Evolutionary conservation across 306 rosid genomes (phyloP).

Genomic region (Dalbergia cultrata): DNA sequence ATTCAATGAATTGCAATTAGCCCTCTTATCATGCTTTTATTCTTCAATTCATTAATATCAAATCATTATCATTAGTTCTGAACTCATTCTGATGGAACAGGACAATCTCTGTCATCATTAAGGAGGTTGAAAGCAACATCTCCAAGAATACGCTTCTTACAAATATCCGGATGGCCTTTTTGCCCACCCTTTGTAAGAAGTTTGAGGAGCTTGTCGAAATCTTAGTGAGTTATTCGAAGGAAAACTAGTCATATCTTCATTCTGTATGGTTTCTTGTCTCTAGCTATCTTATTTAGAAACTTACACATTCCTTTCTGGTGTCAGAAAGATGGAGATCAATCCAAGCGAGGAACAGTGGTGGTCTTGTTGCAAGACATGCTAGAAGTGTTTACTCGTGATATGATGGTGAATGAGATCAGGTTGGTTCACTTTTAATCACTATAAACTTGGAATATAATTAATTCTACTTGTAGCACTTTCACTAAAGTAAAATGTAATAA

Average conservation of each 20-base stretch:
- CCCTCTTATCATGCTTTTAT: no score
- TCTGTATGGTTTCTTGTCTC: slow-evolving; percentile 38
- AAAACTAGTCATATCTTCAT: slow-evolving; percentile 32
- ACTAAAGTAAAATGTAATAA: slow-evolving; percentile 11
- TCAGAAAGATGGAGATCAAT: slow-evolving; percentile 76
- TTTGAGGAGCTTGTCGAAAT: slow-evolving; percentile 91
- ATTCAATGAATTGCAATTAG: no score
- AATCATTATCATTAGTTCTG: slow-evolving; percentile 41
- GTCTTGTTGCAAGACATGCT: slow-evolving; percentile 92
- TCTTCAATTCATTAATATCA: slow-evolving; percentile 14
- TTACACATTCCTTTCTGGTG: slow-evolving; percentile 48
- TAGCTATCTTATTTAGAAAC: slow-evolving; percentile 39
- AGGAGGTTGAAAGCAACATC: slow-evolving; percentile 89
- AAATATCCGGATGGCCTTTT: slow-evolving; percentile 84
- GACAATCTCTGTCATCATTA: slow-evolving; percentile 79
- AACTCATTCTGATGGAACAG: slow-evolving; percentile 63
- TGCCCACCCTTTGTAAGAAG: slow-evolving; percentile 85
- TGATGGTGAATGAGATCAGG: slow-evolving; percentile 93
- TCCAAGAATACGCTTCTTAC: slow-evolving; percentile 81
- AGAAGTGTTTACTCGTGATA: slow-evolving; percentile 97
- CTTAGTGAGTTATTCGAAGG: slow-evolving; percentile 69
- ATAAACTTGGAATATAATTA: slow-evolving; percentile 32
- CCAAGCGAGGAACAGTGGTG: slow-evolving; percentile 76
- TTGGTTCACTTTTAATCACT: slow-evolving; percentile 48
- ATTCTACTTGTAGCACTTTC: not conserved